Base-by-base conservation (phyloP, 2,329 filamentous ascomycete species). In the Aspergillus puulaauensis region DNA sequence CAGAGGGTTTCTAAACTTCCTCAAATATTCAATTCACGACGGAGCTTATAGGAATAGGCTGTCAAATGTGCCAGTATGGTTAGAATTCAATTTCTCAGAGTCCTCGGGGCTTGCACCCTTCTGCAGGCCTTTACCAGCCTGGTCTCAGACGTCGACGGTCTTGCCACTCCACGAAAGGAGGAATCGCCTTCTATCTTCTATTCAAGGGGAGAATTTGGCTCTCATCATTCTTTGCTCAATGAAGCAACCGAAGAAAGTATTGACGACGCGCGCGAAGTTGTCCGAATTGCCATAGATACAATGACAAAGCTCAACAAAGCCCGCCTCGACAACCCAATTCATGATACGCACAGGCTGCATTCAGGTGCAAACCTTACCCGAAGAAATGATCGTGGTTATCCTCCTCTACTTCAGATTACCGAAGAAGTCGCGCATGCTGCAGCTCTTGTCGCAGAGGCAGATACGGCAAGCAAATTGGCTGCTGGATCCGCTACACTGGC, bases 251-350 rank as follows among this genome's bases (percentile, higher is more conserved):
- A 31, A 6, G 9, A 44, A n/a, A 33, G 44, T n/a, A 56, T 59
- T 47, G 53, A 41, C 27, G 53, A 50, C 7, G 57, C 57, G 2
- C 57, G 53, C 11, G 33, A 52, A 17, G 41, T 59, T 7, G 53
- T 59, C 44, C 35, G 27, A 48, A 48, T 50, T 40, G 57, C 52
- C 52, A 51, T 59, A 33, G 33, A 48, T 19, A 31, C 27, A 43
- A 59, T 59, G 57, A 59, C 57, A 41, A 49, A 56, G 57, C 43
- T 51, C 14, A 59, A 59, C 39, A 52, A 54, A 56, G 57, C 52
- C 39, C 57, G 57, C 31, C 53, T 59, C 3, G 57, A 54, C 15
- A 45, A 33, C 4, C 53, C 53, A 9, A 41, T 53, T 48, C 48
- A 43, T 11, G 46, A 46, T 11, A 46, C 53, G 11, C 47, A 48